Conservation (phyloP, 148 eudicot genomes). For the Arbutus unedo region DNA sequence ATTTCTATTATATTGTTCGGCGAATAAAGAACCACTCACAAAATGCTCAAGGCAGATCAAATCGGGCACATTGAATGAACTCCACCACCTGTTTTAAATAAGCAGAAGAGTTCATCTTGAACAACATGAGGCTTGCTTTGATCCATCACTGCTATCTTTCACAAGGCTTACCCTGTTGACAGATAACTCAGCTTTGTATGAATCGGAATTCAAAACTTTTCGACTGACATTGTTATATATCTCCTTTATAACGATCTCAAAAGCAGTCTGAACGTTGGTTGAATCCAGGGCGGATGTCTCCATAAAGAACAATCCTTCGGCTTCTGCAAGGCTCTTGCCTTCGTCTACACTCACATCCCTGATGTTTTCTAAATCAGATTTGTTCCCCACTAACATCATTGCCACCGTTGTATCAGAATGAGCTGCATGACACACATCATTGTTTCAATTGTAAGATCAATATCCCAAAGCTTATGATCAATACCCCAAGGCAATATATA, state of each 20-base stretch:
- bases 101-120: constrained; percentile 23
- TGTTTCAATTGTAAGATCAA: neutral
- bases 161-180: constrained; percentile 63
- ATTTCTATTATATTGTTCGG: neutral
- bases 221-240: constrained; percentile 58
- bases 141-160: constrained; percentile 29
- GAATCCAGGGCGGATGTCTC: constrained; percentile 80
- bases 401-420: constrained; percentile 74
- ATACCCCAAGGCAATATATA: neutral
- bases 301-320: constrained; percentile 65
- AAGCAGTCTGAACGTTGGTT: constrained; percentile 59
- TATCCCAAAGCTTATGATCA: too few relatives aligned
- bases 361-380: constrained; percentile 57
- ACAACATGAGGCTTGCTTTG: constrained; percentile 51
- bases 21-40: neutral
- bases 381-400: constrained; percentile 65
- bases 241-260: constrained; percentile 58
- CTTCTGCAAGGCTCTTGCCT: constrained; percentile 66
- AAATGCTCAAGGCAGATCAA: neutral
- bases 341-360: constrained; percentile 59
- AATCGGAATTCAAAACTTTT: constrained; percentile 59
- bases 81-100: neutral
- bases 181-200: constrained; percentile 63
- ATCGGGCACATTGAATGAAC: neutral
- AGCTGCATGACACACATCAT: constrained; percentile 34